These are phyloP conservation scores for Microcyclosporella mali DNA, from an alignment of 2,329 filamentous ascomycete genomes.

Conservation along the genomic window DNA sequence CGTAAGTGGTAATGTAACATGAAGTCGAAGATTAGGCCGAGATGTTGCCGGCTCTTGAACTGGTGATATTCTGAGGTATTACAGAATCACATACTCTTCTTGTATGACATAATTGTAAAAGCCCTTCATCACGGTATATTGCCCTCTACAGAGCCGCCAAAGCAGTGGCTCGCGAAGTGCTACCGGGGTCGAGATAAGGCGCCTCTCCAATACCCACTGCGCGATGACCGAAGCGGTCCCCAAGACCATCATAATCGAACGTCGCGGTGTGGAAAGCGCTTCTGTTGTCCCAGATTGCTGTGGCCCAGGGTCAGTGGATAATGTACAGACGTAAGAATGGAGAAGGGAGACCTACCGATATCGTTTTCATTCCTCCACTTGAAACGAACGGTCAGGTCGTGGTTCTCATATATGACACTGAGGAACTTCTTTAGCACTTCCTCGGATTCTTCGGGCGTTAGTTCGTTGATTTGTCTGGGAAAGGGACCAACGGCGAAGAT, in stretches of 20 bases:
- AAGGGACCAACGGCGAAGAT: conserved; percentile 56
- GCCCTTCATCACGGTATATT: too few relatives aligned
- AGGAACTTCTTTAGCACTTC: conserved; percentile 23
- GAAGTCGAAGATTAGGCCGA: too few relatives aligned
- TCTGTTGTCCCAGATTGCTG: conserved; percentile 60
- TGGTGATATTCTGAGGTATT: too few relatives aligned
- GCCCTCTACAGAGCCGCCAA: background rate
- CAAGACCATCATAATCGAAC: conserved; percentile 54
- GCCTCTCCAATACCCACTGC: conserved; percentile 51
- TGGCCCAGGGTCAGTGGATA: background rate
- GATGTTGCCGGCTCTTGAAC: too few relatives aligned
- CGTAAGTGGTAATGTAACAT: too few relatives aligned
- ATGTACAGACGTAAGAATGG: background rate
- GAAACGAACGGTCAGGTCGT: conserved; percentile 47
- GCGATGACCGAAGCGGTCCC: conserved; percentile 47
- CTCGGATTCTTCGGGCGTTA: conserved; percentile 30
- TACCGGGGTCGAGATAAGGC: conserved; percentile 50
- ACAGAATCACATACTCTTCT: too few relatives aligned
- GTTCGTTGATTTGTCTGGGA: conserved; percentile 50
- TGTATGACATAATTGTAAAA: too few relatives aligned
- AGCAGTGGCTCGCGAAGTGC: conserved; percentile 34
- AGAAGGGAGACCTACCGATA: conserved; percentile 31
- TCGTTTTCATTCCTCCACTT: conserved; percentile 47
- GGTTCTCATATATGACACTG: conserved; percentile 41
- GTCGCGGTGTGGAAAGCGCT: conserved; percentile 56